phyloP scores from a whole-genome alignment of 768 basidiomycete genomes.

The Kwoniella sp. region DNA sequence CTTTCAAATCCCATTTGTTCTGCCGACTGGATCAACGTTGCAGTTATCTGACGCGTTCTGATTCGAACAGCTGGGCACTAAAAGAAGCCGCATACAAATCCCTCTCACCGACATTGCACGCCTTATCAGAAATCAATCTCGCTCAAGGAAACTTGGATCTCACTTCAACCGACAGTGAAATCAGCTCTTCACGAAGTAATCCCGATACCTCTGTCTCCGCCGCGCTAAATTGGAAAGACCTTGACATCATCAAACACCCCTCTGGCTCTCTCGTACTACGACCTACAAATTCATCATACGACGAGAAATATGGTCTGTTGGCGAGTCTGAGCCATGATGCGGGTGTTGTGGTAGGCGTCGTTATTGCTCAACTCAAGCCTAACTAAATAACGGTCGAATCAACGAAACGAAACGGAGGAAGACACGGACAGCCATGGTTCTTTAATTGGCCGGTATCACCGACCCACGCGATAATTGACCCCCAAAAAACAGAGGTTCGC shows the following conservation, averaged over 20 bases:
- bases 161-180: too few species aligned
- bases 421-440: too few species aligned
- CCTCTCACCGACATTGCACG: conserved; percentile 21
- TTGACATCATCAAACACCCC: conserved; percentile 25
- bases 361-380: conserved; percentile 32
- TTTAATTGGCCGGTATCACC: too few species aligned
- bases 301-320: conserved; percentile 21
- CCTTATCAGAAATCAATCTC: neutral
- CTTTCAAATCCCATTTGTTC: too few species aligned
- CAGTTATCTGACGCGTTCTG: neutral
- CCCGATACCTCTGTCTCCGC: neutral
- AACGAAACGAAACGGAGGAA: too few species aligned
- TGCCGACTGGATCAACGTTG: conserved; percentile 6
- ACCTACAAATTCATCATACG: conserved; percentile 1
- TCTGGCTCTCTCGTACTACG: conserved; percentile 15
- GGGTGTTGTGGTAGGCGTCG: conserved; percentile 44
- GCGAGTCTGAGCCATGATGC: conserved; percentile 42
- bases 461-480: too few species aligned
- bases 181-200: too few species aligned
- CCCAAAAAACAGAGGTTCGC: too few species aligned
- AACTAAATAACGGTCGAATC: too few species aligned
- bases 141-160: too few species aligned
- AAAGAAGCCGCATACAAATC: conserved; percentile 53
- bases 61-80: conserved; percentile 33
- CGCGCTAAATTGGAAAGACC: conserved; percentile 23